Evolutionary conservation across 805 yeast species (phyloP).

Genomic region (Candida dendrica): DNA sequence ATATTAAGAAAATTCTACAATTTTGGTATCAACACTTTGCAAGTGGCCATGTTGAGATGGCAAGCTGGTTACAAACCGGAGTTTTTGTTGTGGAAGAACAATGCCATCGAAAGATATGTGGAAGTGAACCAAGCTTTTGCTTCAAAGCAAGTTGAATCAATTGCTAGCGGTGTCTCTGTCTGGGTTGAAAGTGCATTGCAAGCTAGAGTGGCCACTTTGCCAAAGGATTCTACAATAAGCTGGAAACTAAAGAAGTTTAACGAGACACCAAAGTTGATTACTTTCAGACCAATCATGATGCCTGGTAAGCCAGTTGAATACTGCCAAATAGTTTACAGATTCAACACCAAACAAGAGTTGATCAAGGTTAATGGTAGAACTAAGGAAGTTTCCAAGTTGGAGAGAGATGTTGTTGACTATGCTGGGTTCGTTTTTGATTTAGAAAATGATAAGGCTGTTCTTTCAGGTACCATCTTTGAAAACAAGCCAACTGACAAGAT

Average conservation of each 20-base stretch:
- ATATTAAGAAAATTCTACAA: slow-evolving; percentile 53
- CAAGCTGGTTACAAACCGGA: slow-evolving; percentile 64
- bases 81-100: slow-evolving; percentile 76
- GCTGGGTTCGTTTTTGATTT: slow-evolving; percentile 58
- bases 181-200: slow-evolving; percentile 57
- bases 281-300: slow-evolving; percentile 60
- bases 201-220: slow-evolving; percentile 46
- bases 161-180: slow-evolving; percentile 42
- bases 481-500: slow-evolving; percentile 35
- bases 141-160: slow-evolving; percentile 37
- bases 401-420: slow-evolving; percentile 53
- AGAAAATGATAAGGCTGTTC: slow-evolving; percentile 43
- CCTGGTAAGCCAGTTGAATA: slow-evolving; percentile 47
- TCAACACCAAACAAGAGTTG: slow-evolving; percentile 56
- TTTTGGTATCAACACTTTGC: slow-evolving; percentile 62
- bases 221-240: slow-evolving; percentile 49
- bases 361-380: slow-evolving; percentile 39
- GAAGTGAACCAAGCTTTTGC: slow-evolving; percentile 82
- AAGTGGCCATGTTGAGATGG: slow-evolving; percentile 59
- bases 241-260: slow-evolving; percentile 77
- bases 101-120: slow-evolving; percentile 70
- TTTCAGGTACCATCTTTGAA: slow-evolving; percentile 68
- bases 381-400: slow-evolving; percentile 36
- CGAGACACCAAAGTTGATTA: slow-evolving; percentile 62
- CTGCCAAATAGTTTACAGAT: slow-evolving; percentile 55